These are phyloP conservation scores for Penicillium malachiteum DNA, from an alignment of 495 filamentous ascomycete species.

Conservation along the genomic window DNA sequence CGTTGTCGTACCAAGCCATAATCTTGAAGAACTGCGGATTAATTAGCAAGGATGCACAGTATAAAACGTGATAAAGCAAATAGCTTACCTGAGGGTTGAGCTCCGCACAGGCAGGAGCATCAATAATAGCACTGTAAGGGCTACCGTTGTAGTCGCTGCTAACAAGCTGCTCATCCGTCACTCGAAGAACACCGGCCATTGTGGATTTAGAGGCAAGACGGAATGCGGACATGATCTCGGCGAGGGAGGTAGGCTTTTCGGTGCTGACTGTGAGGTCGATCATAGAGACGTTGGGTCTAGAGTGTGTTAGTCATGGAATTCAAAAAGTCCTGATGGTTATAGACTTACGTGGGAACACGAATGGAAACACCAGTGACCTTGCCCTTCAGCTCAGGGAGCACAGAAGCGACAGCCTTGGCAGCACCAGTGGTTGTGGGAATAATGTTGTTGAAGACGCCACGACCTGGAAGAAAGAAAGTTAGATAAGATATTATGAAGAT, in stretches of 20 bases:
- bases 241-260: slow-evolving; percentile 29
- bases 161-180: slow-evolving; percentile 34
- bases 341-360: slow-evolving; percentile 35
- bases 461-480: slow-evolving; percentile 12
- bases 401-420: slow-evolving; percentile 34
- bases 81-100: slow-evolving; percentile 29
- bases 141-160: slow-evolving; percentile 36
- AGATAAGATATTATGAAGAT: not conserved
- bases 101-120: slow-evolving; percentile 31
- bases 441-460: slow-evolving; percentile 37
- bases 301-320: not conserved
- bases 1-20: slow-evolving; percentile 41
- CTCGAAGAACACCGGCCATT: slow-evolving; percentile 30
- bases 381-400: slow-evolving; percentile 31
- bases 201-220: slow-evolving; percentile 27
- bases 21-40: slow-evolving; percentile 34
- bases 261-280: slow-evolving; percentile 38
- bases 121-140: slow-evolving; percentile 31
- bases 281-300: slow-evolving; percentile 38
- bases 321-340: not conserved
- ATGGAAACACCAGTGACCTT: slow-evolving; percentile 38
- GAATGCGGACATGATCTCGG: slow-evolving; percentile 34
- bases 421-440: slow-evolving; percentile 37
- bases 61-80: not conserved
- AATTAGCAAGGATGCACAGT: not conserved